Percentiles rank a stretch among this genome's conserved stretches.
Evolutionary conservation across 495 filamentous ascomycete species (phyloP).

Genomic region (Podospora appendiculata): DNA sequence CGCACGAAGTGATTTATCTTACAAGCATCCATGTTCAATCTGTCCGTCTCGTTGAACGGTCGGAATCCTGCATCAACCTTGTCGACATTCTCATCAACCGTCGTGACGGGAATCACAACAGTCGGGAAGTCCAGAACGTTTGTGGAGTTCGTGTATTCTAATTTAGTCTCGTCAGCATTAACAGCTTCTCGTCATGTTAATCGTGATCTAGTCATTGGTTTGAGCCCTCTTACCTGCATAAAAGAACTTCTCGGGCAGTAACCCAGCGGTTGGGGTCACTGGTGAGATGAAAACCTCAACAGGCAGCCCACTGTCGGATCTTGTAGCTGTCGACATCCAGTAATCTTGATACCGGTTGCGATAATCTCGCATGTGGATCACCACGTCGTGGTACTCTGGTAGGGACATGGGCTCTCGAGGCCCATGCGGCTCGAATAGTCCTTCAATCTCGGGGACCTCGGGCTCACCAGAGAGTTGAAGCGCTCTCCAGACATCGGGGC

Average conservation of each 20-base stretch:
- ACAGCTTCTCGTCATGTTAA: no score
- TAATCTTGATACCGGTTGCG: slow-evolving; percentile 5
- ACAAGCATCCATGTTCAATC: slow-evolving; percentile 6
- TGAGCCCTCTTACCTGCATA: slow-evolving; percentile 7
- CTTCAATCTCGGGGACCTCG: slow-evolving; percentile 13
- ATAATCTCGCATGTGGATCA: slow-evolving; percentile 5
- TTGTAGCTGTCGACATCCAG: slow-evolving; percentile 3
- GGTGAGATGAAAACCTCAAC: slow-evolving; percentile 30
- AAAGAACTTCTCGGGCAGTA: slow-evolving; percentile 24
- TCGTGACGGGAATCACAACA: slow-evolving; percentile 34
- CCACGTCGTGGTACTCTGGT: slow-evolving; percentile 23
- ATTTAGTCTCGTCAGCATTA: background rate
- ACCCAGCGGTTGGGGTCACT: slow-evolving; percentile 27
- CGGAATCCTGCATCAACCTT: background rate
- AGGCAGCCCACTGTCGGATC: background rate
- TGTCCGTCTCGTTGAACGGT: slow-evolving; percentile 3
- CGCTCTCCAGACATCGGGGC: slow-evolving; percentile 25
- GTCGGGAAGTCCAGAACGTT: slow-evolving; percentile 36
- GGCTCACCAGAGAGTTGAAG: slow-evolving; percentile 41
- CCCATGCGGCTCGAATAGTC: slow-evolving; percentile 13
- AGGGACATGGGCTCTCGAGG: slow-evolving; percentile 28
- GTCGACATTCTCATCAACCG: slow-evolving; percentile 28
- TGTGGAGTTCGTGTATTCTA: slow-evolving; percentile 22
- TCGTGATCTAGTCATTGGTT: no score
- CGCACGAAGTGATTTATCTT: background rate